Conservation (phyloP, 2,329 filamentous ascomycete species). For the Macroventuria anomochaeta region DNA sequence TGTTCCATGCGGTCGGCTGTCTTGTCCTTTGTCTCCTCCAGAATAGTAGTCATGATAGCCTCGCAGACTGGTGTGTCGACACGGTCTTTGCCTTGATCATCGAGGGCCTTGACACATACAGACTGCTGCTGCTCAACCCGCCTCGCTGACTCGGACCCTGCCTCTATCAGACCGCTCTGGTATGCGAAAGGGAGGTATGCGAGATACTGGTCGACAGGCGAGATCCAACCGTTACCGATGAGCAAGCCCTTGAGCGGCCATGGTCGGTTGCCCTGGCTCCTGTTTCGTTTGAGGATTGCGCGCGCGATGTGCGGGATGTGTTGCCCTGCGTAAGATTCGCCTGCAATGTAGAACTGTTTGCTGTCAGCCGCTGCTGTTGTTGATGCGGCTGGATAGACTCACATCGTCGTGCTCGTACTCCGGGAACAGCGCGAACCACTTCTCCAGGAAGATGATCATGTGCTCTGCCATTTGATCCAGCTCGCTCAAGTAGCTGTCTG, state of each 20-base stretch:
- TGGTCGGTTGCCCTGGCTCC: slow-evolving; percentile 54
- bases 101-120: slow-evolving; percentile 68
- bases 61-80: slow-evolving; percentile 80
- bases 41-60: slow-evolving; percentile 73
- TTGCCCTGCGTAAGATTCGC: slow-evolving; percentile 96
- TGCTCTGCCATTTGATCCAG: slow-evolving; percentile 88
- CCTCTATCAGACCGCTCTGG: slow-evolving; percentile 73
- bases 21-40: slow-evolving; percentile 67
- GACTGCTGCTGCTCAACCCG: slow-evolving; percentile 72
- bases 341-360: slow-evolving; percentile 83
- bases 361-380: slow-evolving; percentile 23
- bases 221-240: slow-evolving; percentile 98
- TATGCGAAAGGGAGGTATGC: slow-evolving; percentile 84
- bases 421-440: slow-evolving; percentile 89
- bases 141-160: slow-evolving; percentile 68
- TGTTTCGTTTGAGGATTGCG: slow-evolving; percentile 87
- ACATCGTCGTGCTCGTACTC: slow-evolving; percentile 93
- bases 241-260: slow-evolving; percentile 88
- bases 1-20: slow-evolving; percentile 59
- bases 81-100: slow-evolving; percentile 63
- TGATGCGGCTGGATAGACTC: slow-evolving; percentile 50
- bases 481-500: slow-evolving; percentile 83
- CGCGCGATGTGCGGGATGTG: slow-evolving; percentile 97
- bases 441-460: slow-evolving; percentile 87
- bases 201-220: slow-evolving; percentile 86